Evolutionary conservation across 2,329 filamentous ascomycete genomes (phyloP).

Genomic region (Chaetothyriales sp.): DNA sequence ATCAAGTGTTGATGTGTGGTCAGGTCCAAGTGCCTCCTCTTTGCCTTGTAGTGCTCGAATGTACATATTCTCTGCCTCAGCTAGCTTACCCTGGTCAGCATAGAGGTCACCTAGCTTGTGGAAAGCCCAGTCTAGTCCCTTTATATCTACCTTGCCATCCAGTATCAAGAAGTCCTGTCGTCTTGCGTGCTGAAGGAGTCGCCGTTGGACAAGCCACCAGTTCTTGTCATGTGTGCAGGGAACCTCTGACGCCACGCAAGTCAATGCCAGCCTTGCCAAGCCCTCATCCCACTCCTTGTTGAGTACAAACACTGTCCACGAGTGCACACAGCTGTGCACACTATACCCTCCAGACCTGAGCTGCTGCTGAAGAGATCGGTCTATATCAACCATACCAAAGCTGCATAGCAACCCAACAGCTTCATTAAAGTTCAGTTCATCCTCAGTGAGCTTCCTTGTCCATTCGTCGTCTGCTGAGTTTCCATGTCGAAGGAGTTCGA

Average conservation of each 20-base stretch:
- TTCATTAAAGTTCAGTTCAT: constrained; percentile 5
- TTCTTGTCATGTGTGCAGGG: neutral
- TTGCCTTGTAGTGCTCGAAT: too few species aligned
- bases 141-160: neutral
- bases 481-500: constrained; percentile 24
- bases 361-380: constrained; percentile 4
- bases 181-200: neutral
- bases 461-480: constrained; percentile 10
- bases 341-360: constrained; percentile 5
- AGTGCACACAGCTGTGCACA: constrained; percentile 12
- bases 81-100: constrained; percentile 15
- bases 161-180: constrained; percentile 3
- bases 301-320: constrained; percentile 9
- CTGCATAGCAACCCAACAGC: constrained; percentile 5
- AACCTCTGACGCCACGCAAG: neutral
- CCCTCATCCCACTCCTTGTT: constrained; percentile 6
- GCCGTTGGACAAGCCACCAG: neutral
- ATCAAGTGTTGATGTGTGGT: too few species aligned
- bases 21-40: too few species aligned
- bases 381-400: constrained; percentile 8
- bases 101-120: constrained; percentile 22
- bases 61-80: too few species aligned
- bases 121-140: constrained; percentile 5
- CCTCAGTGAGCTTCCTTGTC: constrained; percentile 1
- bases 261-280: constrained; percentile 1